phyloP scores from a whole-genome alignment of 179 eudicot species.

The Camellia oleifera region DNA sequence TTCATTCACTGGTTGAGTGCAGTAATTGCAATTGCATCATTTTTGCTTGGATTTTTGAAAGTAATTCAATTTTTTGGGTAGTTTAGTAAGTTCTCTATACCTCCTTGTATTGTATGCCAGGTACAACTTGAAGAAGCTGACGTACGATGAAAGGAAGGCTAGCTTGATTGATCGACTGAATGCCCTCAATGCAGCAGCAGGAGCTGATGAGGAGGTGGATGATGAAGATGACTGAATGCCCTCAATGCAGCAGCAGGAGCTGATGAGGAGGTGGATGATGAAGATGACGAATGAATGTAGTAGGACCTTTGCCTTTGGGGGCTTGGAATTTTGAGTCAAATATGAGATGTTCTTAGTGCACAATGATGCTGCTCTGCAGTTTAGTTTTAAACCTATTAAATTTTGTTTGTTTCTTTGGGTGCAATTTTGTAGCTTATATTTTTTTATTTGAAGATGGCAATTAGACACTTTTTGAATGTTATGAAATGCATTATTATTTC shows the following conservation, averaged over 20 bases:
- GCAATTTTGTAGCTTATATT: constrained; percentile 4
- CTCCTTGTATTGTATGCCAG: constrained; percentile 3
- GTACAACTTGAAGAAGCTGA: constrained; percentile 42
- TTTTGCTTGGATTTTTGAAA: not conserved
- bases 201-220: constrained; percentile 24
- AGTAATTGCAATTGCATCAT: no score
- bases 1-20: no score
- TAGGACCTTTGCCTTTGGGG: not conserved
- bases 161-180: constrained; percentile 34
- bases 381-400: constrained; percentile 4
- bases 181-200: constrained; percentile 38
- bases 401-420: constrained; percentile 5
- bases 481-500: not conserved
- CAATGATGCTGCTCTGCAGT: not conserved
- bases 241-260: no score
- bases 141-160: constrained; percentile 36
- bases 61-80: not conserved
- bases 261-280: no score
- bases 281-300: not conserved
- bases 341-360: constrained; percentile 10
- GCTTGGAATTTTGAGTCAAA: constrained; percentile 6
- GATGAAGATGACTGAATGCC: constrained; percentile 33
- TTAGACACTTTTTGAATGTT: not conserved
- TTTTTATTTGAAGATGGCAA: not conserved
- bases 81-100: not conserved